Evolutionary conservation across 805 yeast species (phyloP), one percentile per base, ranked within the genome.

Genomic region (Lipomyces sp.): DNA sequence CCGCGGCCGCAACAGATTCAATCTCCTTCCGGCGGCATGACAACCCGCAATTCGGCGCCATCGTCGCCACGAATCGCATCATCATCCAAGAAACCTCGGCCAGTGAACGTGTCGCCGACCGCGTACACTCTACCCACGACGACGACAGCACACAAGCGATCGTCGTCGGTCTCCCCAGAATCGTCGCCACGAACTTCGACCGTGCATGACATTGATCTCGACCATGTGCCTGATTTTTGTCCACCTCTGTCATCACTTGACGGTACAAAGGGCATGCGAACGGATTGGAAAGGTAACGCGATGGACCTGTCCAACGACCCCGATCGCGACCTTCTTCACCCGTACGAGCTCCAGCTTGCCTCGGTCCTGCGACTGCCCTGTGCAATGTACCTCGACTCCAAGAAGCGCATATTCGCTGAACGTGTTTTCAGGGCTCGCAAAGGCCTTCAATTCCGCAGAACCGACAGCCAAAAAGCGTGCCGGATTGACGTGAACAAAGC

Each of bases 221-320:
- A 73, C 33, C 77, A 78, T 50, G 42, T 73, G 32, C 75, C 74
- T 2, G 75, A 73, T 53, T 73, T 63, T 33, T 65, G 75, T 35
- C 75, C 75, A 4, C 72, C 74, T 0, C 8, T 62, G 33, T 58
- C 71, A 24, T 64, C 73, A 2, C 73, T 73, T 35, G 69, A 69
- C 29, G 58, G 59, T 53, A 42, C 72, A 4, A 73, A 85, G 73
- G 80, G 84, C 64, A 87, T 89, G 79, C 87, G 89, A 75, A 90
- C 96, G 45, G 98, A 94, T 77, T 94, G 99, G 99, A 94, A 93
- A 80, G 99, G 98, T 10, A 96, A 92, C 73, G 96, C 98, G 48
- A 92, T 94, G 97, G 96, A 90, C 77, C 83, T 94, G 64, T 82
- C 88, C 18, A 74, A 78, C 39, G 98, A 95, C 78, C 96, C 97